Base-by-base conservation (phyloP, 2,329 filamentous ascomycete species). In the Neofusicoccum kwambonambiense region DNA sequence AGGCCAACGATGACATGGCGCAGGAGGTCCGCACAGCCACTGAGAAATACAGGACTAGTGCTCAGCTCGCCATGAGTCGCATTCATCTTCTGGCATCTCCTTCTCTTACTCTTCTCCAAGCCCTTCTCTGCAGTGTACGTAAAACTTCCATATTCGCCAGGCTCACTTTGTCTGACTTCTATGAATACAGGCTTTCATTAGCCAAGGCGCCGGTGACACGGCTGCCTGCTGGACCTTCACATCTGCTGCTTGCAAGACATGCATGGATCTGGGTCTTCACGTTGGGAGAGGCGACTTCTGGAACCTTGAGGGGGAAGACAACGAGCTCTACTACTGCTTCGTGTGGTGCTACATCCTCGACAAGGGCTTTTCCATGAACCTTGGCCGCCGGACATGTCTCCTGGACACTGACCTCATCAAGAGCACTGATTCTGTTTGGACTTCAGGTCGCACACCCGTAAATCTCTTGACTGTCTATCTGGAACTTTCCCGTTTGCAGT, bases 331-430 rank as follows among this genome's bases (percentile, higher is more conserved):
- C 67, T 69, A 39, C 31, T 70, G 68, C 17, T 68, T 76, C 2
- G 72, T 72, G 19, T 74, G 73, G 69, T 74, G 72, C 50, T 69
- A 70, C 19, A 71, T 73, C 34, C 70, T 76, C 37, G 73, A 76
- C 64, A 71, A 70, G 34, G 64, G 67, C 31, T 73, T 75, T 70
- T 73, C 72, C 60, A 60, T 75, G 31, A 60, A 75, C 5, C 67
- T 76, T 8, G 67, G 75, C 27, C 73, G 73, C 3, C 56, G 42
- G 11, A 47, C 73, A 70, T 27, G 66, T 66, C 13, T 75, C 70
- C 3, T 62, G 74, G 15, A 60, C n/a, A 60, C 56, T 1, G 42
- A 60, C 34, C 73, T 73, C 8, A 70, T 68, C 5, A 67, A 73
- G 17, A 65, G 68, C 13, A 64, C 74, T 44, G 69, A 57, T 61